Evolutionary conservation across 345 rosid genomes (phyloP).

Genomic region (Citrus mangshanensis): DNA sequence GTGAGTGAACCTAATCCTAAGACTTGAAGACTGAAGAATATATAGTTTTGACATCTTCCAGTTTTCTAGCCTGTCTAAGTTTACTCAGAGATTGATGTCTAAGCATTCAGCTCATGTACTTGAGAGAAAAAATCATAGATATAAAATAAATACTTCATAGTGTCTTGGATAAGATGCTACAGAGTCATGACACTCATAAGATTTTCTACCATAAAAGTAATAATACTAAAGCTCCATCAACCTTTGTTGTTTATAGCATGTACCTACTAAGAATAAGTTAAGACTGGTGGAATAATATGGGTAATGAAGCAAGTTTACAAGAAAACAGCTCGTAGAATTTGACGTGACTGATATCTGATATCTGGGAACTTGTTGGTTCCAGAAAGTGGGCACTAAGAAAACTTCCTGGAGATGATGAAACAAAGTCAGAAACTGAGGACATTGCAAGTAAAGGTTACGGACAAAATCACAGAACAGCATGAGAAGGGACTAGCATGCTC

Average conservation of each 20-base stretch:
- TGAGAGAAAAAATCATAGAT: no score
- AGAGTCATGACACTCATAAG: neutral
- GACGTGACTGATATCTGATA: neutral
- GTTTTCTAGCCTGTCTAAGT: no score
- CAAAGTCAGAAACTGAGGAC: neutral
- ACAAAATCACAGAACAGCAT: neutral
- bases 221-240: neutral
- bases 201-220: neutral
- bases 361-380: neutral
- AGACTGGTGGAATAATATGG: neutral
- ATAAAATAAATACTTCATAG: neutral
- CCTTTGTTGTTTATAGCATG: neutral
- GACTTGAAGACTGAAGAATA: neutral
- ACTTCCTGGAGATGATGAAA: conserved; percentile 1
- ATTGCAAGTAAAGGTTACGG: neutral
- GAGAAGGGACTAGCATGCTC: neutral
- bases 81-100: neutral
- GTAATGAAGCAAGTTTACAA: neutral
- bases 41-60: no score
- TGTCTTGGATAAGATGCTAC: neutral
- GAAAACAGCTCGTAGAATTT: neutral
- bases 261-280: neutral
- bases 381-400: neutral
- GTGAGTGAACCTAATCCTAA: no score
- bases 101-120: neutral